Percentiles rank a stretch among this genome's conserved stretches.
Conservation (phyloP, 139 green algal genomes). For the Chlamydomonas eustigma region DNA sequence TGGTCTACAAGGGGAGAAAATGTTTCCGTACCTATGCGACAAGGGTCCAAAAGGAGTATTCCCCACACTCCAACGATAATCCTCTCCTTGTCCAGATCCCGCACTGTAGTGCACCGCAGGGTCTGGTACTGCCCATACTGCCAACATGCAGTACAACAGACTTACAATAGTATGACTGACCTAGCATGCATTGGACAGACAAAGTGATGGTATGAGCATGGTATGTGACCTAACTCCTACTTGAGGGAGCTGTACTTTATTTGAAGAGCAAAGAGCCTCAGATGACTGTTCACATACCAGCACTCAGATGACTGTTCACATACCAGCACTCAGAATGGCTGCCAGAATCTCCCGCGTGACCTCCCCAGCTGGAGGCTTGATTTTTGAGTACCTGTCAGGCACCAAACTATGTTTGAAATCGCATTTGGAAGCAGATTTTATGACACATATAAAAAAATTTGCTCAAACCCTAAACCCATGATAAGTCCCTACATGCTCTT, state of each 20-base stretch:
- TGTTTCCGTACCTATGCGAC: neutral
- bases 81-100: constrained; percentile 3
- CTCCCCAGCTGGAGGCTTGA: neutral
- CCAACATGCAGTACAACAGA: too few species aligned
- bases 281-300: neutral
- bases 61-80: constrained; percentile 12
- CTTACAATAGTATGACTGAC: too few species aligned
- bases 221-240: too few species aligned
- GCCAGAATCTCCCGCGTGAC: neutral
- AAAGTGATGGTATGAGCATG: too few species aligned
- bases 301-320: neutral
- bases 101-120: constrained; percentile 2
- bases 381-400: neutral
- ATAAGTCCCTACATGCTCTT: too few species aligned
- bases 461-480: too few species aligned
- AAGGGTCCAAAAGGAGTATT: constrained; percentile 11
- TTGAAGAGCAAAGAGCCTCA: too few species aligned
- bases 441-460: too few species aligned
- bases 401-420: too few species aligned
- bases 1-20: neutral
- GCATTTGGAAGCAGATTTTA: too few species aligned
- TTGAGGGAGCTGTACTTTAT: too few species aligned
- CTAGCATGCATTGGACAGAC: too few species aligned
- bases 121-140: constrained; percentile 9
- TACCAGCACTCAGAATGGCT: neutral